Evolutionary conservation across 179 eudicot genomes (phyloP).

Genomic region (Sideroxylon spinosum): DNA sequence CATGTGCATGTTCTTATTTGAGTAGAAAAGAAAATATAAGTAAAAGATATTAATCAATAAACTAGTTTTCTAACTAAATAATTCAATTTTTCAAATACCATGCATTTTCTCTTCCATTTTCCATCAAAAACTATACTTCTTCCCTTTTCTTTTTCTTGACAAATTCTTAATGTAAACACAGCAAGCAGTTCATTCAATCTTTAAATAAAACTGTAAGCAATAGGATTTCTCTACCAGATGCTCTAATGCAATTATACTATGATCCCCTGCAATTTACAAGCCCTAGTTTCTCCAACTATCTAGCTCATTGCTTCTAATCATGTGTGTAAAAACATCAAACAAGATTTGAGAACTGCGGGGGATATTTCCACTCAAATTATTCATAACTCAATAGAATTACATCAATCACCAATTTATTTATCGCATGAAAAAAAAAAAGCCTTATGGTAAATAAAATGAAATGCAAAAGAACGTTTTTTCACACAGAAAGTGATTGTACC

Average conservation of each 20-base stretch:
- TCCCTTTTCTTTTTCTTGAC: too few relatives aligned
- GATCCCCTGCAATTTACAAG: background rate
- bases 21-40: too few relatives aligned
- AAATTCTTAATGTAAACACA: too few relatives aligned
- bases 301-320: background rate
- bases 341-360: background rate
- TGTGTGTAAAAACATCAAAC: background rate
- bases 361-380: background rate
- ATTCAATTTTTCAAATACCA: too few relatives aligned
- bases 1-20: too few relatives aligned
- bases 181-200: background rate
- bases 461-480: background rate
- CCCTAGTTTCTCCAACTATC: background rate
- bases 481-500: slow-evolving; percentile 36
- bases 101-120: too few relatives aligned
- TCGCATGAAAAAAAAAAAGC: background rate
- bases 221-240: background rate
- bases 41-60: too few relatives aligned
- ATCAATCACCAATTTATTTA: background rate
- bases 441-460: too few relatives aligned
- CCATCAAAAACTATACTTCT: too few relatives aligned
- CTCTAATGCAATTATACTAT: background rate
- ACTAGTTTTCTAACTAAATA: too few relatives aligned
- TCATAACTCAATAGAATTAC: background rate
- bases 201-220: background rate